Evolutionary conservation across 345 rosid genomes (phyloP).

Genomic region (Ceriops decandra): DNA sequence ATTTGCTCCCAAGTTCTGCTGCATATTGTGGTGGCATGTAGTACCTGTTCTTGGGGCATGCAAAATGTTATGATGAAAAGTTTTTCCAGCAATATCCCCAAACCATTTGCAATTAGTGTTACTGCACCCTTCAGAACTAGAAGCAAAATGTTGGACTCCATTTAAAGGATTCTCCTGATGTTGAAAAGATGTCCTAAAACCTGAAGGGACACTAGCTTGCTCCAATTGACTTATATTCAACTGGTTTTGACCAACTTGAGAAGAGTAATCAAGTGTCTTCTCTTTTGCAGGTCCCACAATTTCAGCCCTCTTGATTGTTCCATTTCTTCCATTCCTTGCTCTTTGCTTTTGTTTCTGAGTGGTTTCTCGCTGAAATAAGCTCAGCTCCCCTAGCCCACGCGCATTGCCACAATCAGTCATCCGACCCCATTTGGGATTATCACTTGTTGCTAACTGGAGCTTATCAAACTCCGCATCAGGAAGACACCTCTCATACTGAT

Average conservation of each 20-base stretch:
- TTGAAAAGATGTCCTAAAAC: constrained; percentile 25
- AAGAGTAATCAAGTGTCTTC: constrained; percentile 40
- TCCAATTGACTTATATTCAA: constrained; percentile 32
- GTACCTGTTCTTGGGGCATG: constrained; percentile 36
- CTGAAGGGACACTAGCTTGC: constrained; percentile 37
- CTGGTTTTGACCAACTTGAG: constrained; percentile 32
- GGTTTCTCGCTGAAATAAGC: constrained; percentile 40
- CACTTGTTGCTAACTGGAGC: constrained; percentile 33
- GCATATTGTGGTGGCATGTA: constrained; percentile 46
- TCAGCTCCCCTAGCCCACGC: constrained; percentile 32
- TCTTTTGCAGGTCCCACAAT: constrained; percentile 28
- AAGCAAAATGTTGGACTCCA: constrained; percentile 39
- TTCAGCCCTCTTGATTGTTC: constrained; percentile 27
- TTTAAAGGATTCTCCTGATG: constrained; percentile 42
- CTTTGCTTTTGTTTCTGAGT: constrained; percentile 35
- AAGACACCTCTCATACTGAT: constrained; percentile 81
- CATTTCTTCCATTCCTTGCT: constrained; percentile 41
- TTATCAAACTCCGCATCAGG: constrained; percentile 55
- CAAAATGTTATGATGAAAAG: constrained; percentile 32
- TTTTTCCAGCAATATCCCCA: constrained; percentile 41
- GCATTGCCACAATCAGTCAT: constrained; percentile 43
- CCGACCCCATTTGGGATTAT: constrained; percentile 27
- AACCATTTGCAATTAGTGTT: constrained; percentile 41
- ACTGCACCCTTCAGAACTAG: constrained; percentile 32
- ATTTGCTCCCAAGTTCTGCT: constrained; percentile 44